Evolutionary conservation across 2,329 filamentous ascomycete genomes (phyloP), one percentile per base, ranked within the genome.

Genomic region (Scytalidium sp.): DNA sequence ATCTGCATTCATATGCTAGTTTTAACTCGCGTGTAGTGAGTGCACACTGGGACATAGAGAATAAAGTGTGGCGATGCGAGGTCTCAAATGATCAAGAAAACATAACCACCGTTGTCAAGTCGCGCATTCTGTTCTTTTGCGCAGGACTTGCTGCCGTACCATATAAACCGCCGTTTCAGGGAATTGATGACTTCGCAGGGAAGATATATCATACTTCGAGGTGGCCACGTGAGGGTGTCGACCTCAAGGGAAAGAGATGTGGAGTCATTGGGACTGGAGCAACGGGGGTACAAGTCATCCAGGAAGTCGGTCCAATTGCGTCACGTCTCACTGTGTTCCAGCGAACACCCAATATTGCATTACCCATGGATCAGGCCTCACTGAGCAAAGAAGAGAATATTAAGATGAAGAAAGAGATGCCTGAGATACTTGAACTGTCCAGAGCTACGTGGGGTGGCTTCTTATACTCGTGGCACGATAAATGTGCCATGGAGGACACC

Each of bases 261-360:
- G 77, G 73, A 2, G 67, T 83, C 15, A 79, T 83, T 45, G 79
- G 79, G 7, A 81, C 59, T 6, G 61, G 61, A 8, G 54, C 60
- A 3, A 57, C 56, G 19, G 62, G 60, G 15, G 53, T 63, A 2
- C 59, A 62, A 48, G 49, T 45, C 4, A 57, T 58, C 10, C 60
- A 62, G 43, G 56, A 60, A 27, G 41, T 60, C 64, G 41, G 66
- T 57, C n/a, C 68, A 63, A 8, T 71, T 68, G 3, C 73, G 69
- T 47, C 60, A 61, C n/a, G 65, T 17, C 49, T 71, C 23, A 67
- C 64, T 2, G 74, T 83, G 2, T 81, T 81, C 57, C 75, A 84
- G 51, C 70, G 81, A 19, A 84, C 78, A 2, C 79, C 81, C 0
- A 83, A 81, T 50, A 71, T 78, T 10, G 77, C 75, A 13, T 59